phyloP scores from a whole-genome alignment of 2,329 filamentous ascomycete species.

The Fusarium succisae region DNA sequence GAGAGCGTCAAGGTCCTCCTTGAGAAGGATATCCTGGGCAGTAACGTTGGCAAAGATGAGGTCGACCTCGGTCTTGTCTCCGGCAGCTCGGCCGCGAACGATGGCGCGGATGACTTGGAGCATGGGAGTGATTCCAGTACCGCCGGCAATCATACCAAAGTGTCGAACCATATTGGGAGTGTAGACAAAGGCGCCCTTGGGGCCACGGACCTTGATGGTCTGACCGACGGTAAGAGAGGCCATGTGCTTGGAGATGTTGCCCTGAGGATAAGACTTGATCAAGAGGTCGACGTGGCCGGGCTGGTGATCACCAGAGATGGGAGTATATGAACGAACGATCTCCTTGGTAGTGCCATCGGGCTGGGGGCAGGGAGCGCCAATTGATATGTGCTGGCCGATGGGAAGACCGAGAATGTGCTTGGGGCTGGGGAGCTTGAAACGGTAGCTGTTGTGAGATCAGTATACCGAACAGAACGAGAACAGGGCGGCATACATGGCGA shows the following conservation, averaged over 20 bases:
- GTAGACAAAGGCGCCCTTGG: slow-evolving; percentile 98
- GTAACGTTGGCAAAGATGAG: slow-evolving; percentile 98
- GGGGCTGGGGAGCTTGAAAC: slow-evolving; percentile 83
- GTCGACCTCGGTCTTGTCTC: slow-evolving; percentile 89
- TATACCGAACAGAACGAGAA: background rate
- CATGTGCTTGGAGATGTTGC: slow-evolving; percentile 96
- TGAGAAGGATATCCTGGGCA: slow-evolving; percentile 88
- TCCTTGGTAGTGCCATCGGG: slow-evolving; percentile 79
- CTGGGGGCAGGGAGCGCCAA: slow-evolving; percentile 78
- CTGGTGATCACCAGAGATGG: slow-evolving; percentile 88
- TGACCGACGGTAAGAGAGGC: slow-evolving; percentile 84
- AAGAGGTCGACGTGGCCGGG: slow-evolving; percentile 94
- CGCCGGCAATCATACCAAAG: slow-evolving; percentile 98
- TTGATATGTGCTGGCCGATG: slow-evolving; percentile 98
- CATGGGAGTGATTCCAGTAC: slow-evolving; percentile 98
- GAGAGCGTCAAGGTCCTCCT: slow-evolving; percentile 87
- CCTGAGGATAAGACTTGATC: slow-evolving; percentile 97
- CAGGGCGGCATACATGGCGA: slow-evolving; percentile 77
- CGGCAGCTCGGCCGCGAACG: slow-evolving; percentile 78
- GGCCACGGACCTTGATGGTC: slow-evolving; percentile 88
- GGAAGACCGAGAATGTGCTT: slow-evolving; percentile 91
- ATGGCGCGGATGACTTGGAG: slow-evolving; percentile 94
- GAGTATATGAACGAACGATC: slow-evolving; percentile 90
- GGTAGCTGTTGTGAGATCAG: slow-evolving; percentile 70
- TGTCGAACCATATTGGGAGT: slow-evolving; percentile 95